Evolutionary conservation across 805 yeast species (phyloP), one percentile per base, ranked within the genome.

Genomic region (Saccharomycopsis sp.): DNA sequence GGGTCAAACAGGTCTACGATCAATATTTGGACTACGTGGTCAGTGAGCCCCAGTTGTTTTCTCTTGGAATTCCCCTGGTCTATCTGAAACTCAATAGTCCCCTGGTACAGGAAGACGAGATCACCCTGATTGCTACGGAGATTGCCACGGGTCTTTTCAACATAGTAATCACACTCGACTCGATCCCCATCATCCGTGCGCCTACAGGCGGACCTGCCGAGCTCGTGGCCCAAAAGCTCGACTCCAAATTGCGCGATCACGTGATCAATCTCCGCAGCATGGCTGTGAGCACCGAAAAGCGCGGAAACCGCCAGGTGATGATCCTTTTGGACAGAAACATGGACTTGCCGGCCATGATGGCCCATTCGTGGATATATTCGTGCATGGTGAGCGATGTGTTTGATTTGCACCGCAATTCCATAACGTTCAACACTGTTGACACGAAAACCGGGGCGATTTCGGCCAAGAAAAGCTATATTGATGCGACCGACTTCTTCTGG

Each of bases 341-440:
- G 60, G 98, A 94, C 72, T 77, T 94, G 62, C 86, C 94, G 1
- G 86, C 96, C 15, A 93, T 94, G 97, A 85, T 94, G 71, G 82
- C 93, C 1, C 99, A 94, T 73, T 89, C 97, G 12, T 93, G 98
- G 97, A 92, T 96, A 54, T 94, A 94, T 70, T 97, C 93, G 74
- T 91, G 97, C 67, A 85, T 94, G 82, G 94, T 94, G 19, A 88
- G 92, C 67, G 99, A 94, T 69, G 94, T 91, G 3, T 89, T 94
- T 70, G 80, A 82, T 56, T 77, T 94, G 66, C 81, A 85, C 64
- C 81, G 96, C 68, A 92, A 93, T 70, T 86, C 97, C 23, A 87
- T 93, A 61, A 81, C 84, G 20, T 76, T 91, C 38, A 75, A 76
- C 49, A 73, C 75, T 25, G 25, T 47, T 3, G 64, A 63, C 7